These are phyloP conservation scores for Actinomucor elegans DNA, from an alignment of 371 early-diverging fungal genomes.

Conservation along the genomic window DNA sequence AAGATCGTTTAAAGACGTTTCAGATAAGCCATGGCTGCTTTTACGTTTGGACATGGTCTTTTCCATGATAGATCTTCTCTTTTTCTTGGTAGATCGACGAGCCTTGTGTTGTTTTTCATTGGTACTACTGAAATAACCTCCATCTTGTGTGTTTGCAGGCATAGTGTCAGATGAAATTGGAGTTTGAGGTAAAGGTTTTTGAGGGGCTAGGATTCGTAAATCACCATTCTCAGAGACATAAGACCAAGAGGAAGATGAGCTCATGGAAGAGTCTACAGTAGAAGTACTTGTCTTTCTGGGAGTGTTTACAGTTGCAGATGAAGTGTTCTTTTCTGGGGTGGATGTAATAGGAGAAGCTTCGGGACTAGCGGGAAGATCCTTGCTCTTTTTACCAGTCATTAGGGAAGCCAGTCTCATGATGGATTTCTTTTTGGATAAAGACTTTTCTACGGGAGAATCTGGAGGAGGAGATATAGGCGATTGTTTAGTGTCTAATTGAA, in stretches of 20 bases:
- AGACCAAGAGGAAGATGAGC: constrained; percentile 34
- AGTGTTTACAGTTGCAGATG: neutral
- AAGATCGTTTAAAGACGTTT: neutral
- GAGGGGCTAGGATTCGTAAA: neutral
- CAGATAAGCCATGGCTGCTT: constrained; percentile 17
- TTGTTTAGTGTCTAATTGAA: neutral
- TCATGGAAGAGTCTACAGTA: constrained; percentile 15
- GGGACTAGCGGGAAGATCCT: constrained; percentile 8
- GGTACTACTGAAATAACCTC: neutral
- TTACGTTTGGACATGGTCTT: constrained; percentile 33
- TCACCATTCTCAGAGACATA: constrained; percentile 17
- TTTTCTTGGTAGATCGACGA: constrained; percentile 24
- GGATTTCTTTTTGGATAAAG: constrained; percentile 8
- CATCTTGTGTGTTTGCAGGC: neutral
- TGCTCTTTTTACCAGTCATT: constrained; percentile 10
- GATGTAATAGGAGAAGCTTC: constrained; percentile 5
- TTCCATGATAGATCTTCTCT: constrained; percentile 43
- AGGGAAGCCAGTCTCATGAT: constrained; percentile 27
- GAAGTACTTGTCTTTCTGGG: constrained; percentile 32
- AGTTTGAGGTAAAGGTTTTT: constrained; percentile 30
- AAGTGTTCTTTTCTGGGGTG: neutral
- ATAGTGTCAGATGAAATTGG: constrained; percentile 10
- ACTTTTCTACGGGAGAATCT: constrained; percentile 6
- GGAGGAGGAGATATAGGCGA: constrained; percentile 6
- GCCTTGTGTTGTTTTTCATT: neutral